Evolutionary conservation across 169 alveolate species (phyloP), one percentile per base, ranked within the genome.

Genomic region (Perkinsus marinus): DNA sequence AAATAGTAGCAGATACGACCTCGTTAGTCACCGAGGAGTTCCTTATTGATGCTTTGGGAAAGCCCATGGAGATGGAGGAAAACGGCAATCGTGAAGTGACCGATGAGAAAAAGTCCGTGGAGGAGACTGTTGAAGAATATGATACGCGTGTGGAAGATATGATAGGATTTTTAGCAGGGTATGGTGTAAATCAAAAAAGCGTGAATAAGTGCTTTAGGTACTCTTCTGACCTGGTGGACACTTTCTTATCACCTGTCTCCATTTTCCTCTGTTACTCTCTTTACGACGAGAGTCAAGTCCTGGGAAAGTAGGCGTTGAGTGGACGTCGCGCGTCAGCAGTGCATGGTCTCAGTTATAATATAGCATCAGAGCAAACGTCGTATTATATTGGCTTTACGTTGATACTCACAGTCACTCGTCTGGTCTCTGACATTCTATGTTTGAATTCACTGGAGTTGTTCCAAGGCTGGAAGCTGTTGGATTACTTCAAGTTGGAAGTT

Each of bases 361-460:
- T 90, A 16, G 16, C 89, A 13, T 34, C 41, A 5, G 92, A 90
- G 0, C 39, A 30, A 19, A 46, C 89, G 0, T 47, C 39, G 34
- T 39, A 90, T 37, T 90, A 90, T 39, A 7, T 90, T 37, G 39
- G 16, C 17, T 90, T 90, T 90, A 46, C 68, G 19, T n/a, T 39
- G 6, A 19, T 90, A 0, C n/a, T 90, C 13, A 34, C 68, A 3
- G 19, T 90, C 43, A 90, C 91, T 91, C 92, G 91, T 68, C 36
- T 90, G 89, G 47, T 90, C 26, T 91, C 91, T 0, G 94, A 92
- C 39, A 69, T 92, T 39, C 47, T 92, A 6, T 92, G 93, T 34
- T 30, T 92, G 46, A 92, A 92, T 90, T 69, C 91, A 5, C 92
- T 90, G 9, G 94, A 92, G 90, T 90, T 92, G 43, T 92, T 39